These are phyloP conservation scores for Boletus speciosus DNA, from an alignment of 768 basidiomycete species.

Conservation along the genomic window DNA sequence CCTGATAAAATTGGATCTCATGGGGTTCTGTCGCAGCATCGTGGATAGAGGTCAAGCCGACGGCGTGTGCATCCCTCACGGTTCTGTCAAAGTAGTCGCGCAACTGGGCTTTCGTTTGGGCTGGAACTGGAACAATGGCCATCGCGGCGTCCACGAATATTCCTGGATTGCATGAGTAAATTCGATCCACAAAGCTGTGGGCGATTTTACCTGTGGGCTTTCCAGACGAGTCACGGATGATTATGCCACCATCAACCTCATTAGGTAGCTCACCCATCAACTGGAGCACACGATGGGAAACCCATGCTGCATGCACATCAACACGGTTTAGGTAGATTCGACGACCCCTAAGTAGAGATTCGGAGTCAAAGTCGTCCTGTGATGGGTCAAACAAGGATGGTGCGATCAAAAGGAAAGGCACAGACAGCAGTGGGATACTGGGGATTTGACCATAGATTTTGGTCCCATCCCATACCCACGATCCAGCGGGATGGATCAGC, in stretches of 20 bases:
- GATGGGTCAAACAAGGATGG: background rate
- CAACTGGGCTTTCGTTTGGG: constrained; percentile 53
- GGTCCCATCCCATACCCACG: constrained; percentile 91
- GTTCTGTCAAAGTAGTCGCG: constrained; percentile 63
- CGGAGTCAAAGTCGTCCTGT: constrained; percentile 70
- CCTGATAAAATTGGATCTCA: constrained; percentile 60
- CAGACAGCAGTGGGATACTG: constrained; percentile 71
- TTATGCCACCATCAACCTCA: constrained; percentile 68
- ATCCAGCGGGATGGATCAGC: constrained; percentile 65
- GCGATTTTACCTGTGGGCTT: constrained; percentile 58
- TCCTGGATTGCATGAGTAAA: constrained; percentile 35
- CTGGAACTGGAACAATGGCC: constrained; percentile 63
- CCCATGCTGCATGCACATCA: constrained; percentile 86
- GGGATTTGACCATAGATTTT: constrained; percentile 67
- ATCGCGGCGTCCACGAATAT: constrained; percentile 89
- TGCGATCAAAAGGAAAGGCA: constrained; percentile 19
- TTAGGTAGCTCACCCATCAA: constrained; percentile 59
- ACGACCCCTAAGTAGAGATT: constrained; percentile 62
- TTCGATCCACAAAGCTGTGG: background rate
- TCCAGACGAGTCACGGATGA: constrained; percentile 59
- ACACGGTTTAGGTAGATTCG: constrained; percentile 73
- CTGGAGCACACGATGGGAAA: constrained; percentile 69
- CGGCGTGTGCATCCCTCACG: constrained; percentile 63
- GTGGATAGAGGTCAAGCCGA: constrained; percentile 84
- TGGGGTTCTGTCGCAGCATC: constrained; percentile 61